Evolutionary conservation across 73 alveolate genomes (phyloP), one percentile per base, ranked within the genome.

Genomic region (Paramecium sexaurelia): DNA sequence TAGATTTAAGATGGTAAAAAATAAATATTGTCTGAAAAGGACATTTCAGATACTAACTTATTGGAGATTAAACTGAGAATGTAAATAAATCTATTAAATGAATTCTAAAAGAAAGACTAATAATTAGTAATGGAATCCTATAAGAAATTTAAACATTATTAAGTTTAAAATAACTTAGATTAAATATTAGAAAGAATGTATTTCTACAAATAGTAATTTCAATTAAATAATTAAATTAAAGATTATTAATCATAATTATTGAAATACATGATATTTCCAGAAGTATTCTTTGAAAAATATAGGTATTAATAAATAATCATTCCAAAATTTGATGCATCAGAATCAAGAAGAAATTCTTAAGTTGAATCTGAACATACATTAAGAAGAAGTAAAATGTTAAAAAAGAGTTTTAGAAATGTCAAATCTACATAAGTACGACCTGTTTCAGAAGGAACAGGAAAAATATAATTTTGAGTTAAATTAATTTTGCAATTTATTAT

Each of bases 381-480:
- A 71, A 71, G 56, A 32, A 0, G 86, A 36, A 71, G 86, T 19
- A 71, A 35, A 7, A 71, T 71, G 17, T 27, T 71, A 5, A 32
- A 71, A 17, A 71, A 71, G 17, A 71, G 86, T 33, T 33, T 71
- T 19, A 71, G 86, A 71, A 71, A 71, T 71, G 43, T 71, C 15
- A 71, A 71, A 71, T 71, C 37, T n/a, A 71, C 55, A 13, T 35
- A 71, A 71, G 86, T 71, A 15, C 32, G 86, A 40, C 86, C 86
- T 71, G 29, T 6, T 33, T 71, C 86, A 27, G 83, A 61, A 11
- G 83, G 83, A 19, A 61, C 83, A 29, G 83, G 83, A 1, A 61
- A 61, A 51, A 15, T 51, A 3, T 20, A 51, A 15, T 17, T 51
- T 51, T 51, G 67, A 51, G 13, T n/a, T n/a, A 0, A 3, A 2